phyloP scores from a whole-genome alignment of 305 asterid genomes.

The Nicotiana rustica region DNA sequence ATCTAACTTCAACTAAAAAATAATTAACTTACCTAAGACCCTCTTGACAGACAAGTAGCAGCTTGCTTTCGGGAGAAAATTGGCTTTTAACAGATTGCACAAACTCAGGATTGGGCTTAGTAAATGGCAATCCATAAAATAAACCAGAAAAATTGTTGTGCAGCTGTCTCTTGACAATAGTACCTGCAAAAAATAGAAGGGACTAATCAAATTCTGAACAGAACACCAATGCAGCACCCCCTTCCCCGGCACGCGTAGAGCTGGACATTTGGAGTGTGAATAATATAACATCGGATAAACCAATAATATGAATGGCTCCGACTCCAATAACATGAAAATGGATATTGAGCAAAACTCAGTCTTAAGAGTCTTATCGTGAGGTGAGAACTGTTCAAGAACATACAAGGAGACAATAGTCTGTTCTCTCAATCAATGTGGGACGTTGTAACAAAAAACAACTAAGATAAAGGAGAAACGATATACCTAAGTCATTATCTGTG shows the following conservation, averaged over 20 bases:
- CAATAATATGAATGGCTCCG: neutral
- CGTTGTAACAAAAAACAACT: neutral
- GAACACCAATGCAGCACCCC: neutral
- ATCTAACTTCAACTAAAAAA: neutral
- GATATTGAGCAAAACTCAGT: neutral
- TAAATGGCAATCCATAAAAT: slow-evolving; percentile 87
- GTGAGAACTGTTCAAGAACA: neutral
- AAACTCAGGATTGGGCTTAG: slow-evolving; percentile 79
- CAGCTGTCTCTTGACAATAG: slow-evolving; percentile 68
- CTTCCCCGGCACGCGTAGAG: neutral
- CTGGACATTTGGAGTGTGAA: neutral
- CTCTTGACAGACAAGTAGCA: slow-evolving; percentile 93
- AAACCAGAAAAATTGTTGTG: slow-evolving; percentile 96
- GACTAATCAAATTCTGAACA: slow-evolving; percentile 22
- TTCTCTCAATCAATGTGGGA: neutral
- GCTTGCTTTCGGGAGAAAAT: slow-evolving; percentile 78
- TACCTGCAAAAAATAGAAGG: slow-evolving; percentile 57
- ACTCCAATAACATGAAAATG: neutral
- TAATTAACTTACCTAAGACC: slow-evolving; percentile 70
- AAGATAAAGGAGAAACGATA: neutral
- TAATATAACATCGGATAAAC: neutral
- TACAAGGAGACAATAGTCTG: neutral
- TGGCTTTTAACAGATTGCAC: slow-evolving; percentile 69
- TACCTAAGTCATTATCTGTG: slow-evolving; percentile 85
- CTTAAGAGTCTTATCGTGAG: neutral